Conservation (phyloP, 2,329 filamentous ascomycete species). For the Diplodia intermedia region DNA sequence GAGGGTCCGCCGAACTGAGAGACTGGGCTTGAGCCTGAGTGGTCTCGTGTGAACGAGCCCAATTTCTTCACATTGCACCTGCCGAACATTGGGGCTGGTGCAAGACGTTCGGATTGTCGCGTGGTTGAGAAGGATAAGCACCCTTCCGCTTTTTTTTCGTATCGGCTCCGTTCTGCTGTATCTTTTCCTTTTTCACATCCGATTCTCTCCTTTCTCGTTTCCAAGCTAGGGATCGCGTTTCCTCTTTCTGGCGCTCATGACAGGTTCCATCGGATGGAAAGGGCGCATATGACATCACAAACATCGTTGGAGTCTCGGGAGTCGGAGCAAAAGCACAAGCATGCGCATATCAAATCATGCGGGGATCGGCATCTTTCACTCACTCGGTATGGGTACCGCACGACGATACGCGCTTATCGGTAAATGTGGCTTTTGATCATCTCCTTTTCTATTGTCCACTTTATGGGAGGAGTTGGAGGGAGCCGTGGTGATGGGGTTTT, state of each 20-base stretch:
- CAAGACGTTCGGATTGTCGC: background rate
- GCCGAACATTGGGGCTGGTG: background rate
- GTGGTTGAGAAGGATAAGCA: background rate
- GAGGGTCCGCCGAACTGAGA: constrained; percentile 11
- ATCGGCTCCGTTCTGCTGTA: background rate
- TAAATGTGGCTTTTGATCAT: background rate
- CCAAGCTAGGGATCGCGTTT: background rate
- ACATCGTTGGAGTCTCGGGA: constrained; percentile 14
- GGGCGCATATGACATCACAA: constrained; percentile 8
- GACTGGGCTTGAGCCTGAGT: constrained; percentile 15
- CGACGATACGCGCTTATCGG: constrained; percentile 6
- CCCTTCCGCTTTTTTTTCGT: constrained; percentile 16
- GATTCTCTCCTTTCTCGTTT: background rate
- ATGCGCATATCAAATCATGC: constrained; percentile 11
- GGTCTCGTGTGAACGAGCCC: constrained; percentile 16
- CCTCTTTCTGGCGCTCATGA: background rate
- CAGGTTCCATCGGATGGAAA: background rate
- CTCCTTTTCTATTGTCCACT: background rate
- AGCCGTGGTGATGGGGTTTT: background rate
- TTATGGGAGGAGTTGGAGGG: background rate
- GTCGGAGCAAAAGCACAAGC: constrained; percentile 14
- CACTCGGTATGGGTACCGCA: background rate
- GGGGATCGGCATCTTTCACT: constrained; percentile 3
- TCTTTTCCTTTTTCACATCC: background rate
- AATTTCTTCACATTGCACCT: background rate